Percentiles rank a stretch among this genome's conserved stretches.
phyloP scores from a whole-genome alignment of 75 land plant species.

The Selaginella moellendorffii region DNA sequence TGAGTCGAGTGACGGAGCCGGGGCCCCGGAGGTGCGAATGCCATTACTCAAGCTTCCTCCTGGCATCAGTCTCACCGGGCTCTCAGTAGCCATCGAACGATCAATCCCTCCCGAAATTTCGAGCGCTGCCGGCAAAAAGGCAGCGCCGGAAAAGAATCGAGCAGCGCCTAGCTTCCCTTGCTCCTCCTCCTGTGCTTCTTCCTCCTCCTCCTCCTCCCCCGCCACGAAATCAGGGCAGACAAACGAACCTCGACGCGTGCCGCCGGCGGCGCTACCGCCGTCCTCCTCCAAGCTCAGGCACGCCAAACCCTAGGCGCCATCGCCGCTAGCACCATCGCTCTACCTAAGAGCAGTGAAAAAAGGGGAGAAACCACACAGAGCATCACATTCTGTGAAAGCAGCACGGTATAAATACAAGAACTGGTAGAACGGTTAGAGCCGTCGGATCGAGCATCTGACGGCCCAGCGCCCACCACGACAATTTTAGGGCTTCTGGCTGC shows the following conservation, averaged over 20 bases:
- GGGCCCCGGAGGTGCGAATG: neutral
- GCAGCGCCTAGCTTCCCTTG: too few relatives aligned
- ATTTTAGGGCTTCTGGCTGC: too few relatives aligned
- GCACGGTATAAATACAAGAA: neutral
- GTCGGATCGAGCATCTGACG: neutral
- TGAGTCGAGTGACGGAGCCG: constrained; percentile 2
- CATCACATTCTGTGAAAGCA: neutral
- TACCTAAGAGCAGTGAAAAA: constrained; percentile 1
- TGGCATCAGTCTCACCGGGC: neutral
- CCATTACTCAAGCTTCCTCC: neutral
- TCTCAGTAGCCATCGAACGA: neutral
- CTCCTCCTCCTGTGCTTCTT: too few relatives aligned
- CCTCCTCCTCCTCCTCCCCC: too few relatives aligned
- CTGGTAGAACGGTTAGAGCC: neutral
- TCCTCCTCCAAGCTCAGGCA: too few relatives aligned
- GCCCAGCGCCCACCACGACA: neutral
- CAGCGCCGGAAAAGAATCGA: too few relatives aligned
- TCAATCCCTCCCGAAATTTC: neutral
- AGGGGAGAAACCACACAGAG: neutral
- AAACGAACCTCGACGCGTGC: too few relatives aligned
- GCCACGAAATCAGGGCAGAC: too few relatives aligned
- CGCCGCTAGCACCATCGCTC: too few relatives aligned
- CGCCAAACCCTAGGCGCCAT: too few relatives aligned
- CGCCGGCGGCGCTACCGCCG: too few relatives aligned
- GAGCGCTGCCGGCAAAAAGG: too few relatives aligned